phyloP scores from a whole-genome alignment of 352 stramenopile genomes.

The Globisporangium cystogenes region DNA sequence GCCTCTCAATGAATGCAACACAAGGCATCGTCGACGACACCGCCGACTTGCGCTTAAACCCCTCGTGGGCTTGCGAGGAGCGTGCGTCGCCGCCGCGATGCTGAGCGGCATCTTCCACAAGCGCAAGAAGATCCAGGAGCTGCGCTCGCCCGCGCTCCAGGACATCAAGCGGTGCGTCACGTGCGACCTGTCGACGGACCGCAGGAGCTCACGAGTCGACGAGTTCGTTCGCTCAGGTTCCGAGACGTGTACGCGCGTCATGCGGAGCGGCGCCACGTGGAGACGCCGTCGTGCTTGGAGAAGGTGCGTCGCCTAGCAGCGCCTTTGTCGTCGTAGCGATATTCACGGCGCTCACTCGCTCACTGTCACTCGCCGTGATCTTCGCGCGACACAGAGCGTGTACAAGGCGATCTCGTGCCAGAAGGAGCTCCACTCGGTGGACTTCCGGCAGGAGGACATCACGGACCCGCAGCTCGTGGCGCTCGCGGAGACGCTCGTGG shows the following conservation, averaged over 20 bases:
- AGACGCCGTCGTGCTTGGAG: conserved; percentile 67
- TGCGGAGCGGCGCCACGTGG: conserved; percentile 49
- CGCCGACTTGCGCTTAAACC: too few relatives aligned
- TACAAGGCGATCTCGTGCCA: conserved; percentile 85
- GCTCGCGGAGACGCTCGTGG: conserved; percentile 62
- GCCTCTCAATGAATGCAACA: too few relatives aligned
- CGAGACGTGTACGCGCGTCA: conserved; percentile 61
- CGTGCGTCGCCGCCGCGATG: conserved; percentile 21
- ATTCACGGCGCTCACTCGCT: not conserved
- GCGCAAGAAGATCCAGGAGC: conserved; percentile 72
- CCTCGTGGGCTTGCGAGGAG: too few relatives aligned
- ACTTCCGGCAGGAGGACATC: conserved; percentile 79
- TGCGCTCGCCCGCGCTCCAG: conserved; percentile 65
- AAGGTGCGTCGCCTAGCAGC: conserved; percentile 27
- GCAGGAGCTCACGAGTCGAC: not conserved
- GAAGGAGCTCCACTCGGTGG: conserved; percentile 62
- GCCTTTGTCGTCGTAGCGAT: too few relatives aligned
- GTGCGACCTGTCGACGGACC: not conserved
- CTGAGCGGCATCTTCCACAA: conserved; percentile 75
- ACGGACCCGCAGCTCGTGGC: conserved; percentile 76
- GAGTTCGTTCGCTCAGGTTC: conserved; percentile 57
- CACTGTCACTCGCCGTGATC: not conserved
- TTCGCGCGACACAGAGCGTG: conserved; percentile 42
- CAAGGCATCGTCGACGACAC: too few relatives aligned
- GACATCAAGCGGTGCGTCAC: conserved; percentile 61